phyloP scores from a whole-genome alignment of 305 asterid species.

The Rubia peregrina region DNA sequence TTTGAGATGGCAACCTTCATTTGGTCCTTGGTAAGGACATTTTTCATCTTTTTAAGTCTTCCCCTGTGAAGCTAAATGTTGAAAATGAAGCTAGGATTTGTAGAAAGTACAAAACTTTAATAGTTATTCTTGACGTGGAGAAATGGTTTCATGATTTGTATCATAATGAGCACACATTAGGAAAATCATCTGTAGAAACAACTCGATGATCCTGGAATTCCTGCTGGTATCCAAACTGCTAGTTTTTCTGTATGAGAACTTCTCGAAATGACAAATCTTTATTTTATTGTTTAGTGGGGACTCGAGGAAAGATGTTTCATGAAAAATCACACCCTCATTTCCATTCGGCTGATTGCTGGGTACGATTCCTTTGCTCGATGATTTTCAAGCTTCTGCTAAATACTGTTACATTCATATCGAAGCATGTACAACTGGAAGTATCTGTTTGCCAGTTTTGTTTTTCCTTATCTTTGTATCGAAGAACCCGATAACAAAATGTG shows the following conservation, averaged over 20 bases:
- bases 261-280: not conserved
- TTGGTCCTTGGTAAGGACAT: conserved; percentile 68
- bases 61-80: not conserved
- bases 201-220: too few relatives aligned
- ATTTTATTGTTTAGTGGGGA: conserved; percentile 61
- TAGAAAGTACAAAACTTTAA: not conserved
- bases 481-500: not conserved
- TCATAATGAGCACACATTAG: too few relatives aligned
- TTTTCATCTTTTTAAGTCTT: not conserved
- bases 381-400: not conserved
- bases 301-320: conserved; percentile 68
- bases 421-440: too few relatives aligned
- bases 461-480: not conserved
- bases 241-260: conserved; percentile 18
- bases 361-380: conserved; percentile 15
- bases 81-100: too few relatives aligned
- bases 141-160: not conserved
- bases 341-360: conserved; percentile 66
- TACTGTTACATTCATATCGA: not conserved
- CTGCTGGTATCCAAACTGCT: too few relatives aligned
- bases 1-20: conserved; percentile 95
- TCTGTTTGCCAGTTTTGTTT: too few relatives aligned
- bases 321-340: conserved; percentile 68
- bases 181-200: too few relatives aligned
- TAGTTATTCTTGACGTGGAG: not conserved